Conservation (phyloP, 2,329 filamentous ascomycete genomes). For the Monilinia polystroma region DNA sequence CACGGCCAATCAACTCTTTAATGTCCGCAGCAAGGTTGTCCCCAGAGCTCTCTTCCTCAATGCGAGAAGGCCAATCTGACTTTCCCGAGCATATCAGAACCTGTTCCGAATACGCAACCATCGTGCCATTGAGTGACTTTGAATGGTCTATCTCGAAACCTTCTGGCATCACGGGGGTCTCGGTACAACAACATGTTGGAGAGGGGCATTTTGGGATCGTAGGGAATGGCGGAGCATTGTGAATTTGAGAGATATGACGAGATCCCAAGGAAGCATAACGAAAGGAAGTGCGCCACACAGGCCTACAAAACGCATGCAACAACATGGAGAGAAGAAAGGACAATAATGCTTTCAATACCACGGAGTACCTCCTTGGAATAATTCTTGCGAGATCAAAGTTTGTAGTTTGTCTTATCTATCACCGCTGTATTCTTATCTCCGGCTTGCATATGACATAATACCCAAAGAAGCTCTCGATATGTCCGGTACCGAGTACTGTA, state of each 20-base stretch:
- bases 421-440: neutral
- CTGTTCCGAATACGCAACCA: slow-evolving; percentile 77
- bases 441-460: neutral
- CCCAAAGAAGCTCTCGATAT: neutral
- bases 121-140: slow-evolving; percentile 70
- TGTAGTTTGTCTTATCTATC: neutral
- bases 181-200: slow-evolving; percentile 73
- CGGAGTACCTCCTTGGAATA: neutral
- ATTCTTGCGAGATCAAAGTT: neutral
- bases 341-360: neutral
- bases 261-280: neutral
- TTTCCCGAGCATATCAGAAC: slow-evolving; percentile 80
- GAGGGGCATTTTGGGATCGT: slow-evolving; percentile 59
- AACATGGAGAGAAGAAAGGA: neutral
- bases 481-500: neutral
- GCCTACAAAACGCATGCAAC: neutral
- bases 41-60: slow-evolving; percentile 74
- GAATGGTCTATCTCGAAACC: slow-evolving; percentile 73
- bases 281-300: slow-evolving; percentile 1
- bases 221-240: slow-evolving; percentile 29
- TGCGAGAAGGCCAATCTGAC: slow-evolving; percentile 76
- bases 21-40: slow-evolving; percentile 69
- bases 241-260: slow-evolving; percentile 12
- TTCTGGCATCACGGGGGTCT: slow-evolving; percentile 60
- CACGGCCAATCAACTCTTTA: slow-evolving; percentile 66